A percentile compares a stretch with the other conserved stretches of the same genome.
These are phyloP conservation scores for Fusarium subglutinans DNA, from an alignment of 2,329 filamentous ascomycete genomes.

Conservation along the genomic window DNA sequence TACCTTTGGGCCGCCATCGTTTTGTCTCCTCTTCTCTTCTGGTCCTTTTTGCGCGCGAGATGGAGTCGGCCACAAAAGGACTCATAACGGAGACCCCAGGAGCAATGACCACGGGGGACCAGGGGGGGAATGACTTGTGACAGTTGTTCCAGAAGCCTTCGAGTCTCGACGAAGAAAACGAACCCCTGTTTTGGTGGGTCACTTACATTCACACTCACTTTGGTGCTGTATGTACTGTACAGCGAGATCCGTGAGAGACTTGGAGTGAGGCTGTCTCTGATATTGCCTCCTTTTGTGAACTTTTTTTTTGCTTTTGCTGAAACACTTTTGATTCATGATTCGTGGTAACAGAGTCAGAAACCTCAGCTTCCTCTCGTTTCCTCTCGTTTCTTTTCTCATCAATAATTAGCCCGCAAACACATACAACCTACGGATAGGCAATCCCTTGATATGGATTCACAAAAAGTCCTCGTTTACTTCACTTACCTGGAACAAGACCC, in stretches of 20 bases:
- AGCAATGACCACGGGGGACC: slow-evolving; percentile 12
- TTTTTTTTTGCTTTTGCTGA: slow-evolving; percentile 1
- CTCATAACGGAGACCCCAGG: slow-evolving; percentile 10
- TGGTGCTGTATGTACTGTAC: neutral
- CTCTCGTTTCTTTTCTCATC: neutral
- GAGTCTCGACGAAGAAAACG: slow-evolving; percentile 6
- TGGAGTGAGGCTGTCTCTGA: neutral
- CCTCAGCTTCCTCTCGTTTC: neutral
- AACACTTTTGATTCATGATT: neutral
- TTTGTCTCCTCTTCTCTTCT: neutral
- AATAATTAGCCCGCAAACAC: neutral
- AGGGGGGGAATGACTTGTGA: slow-evolving; percentile 15
- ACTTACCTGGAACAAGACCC: slow-evolving; percentile 4
- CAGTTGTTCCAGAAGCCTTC: slow-evolving; percentile 38
- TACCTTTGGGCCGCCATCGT: slow-evolving; percentile 9
- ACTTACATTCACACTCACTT: neutral
- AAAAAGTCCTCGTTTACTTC: slow-evolving; percentile 3
- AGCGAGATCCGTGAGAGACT: slow-evolving; percentile 8
- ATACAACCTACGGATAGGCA: neutral
- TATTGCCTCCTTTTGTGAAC: neutral
- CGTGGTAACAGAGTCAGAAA: neutral
- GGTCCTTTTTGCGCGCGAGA: neutral
- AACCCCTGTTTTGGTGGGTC: slow-evolving; percentile 8
- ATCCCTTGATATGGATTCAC: neutral
- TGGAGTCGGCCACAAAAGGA: slow-evolving; percentile 19